Conservation (phyloP, 176 grass and related monocot genomes). For the Oropetium thomaeum region DNA sequence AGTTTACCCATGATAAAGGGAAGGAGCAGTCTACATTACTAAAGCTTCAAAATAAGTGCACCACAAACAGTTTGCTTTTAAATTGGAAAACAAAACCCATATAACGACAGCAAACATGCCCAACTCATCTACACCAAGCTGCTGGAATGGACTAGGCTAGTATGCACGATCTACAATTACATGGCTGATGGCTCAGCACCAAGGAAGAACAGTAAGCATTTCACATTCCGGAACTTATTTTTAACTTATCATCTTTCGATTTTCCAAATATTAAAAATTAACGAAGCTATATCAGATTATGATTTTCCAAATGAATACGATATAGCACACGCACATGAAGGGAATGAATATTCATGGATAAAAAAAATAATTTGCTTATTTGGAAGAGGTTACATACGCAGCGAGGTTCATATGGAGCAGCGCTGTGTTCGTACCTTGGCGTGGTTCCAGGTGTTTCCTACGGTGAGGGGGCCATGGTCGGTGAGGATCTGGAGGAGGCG, state of each 20-base stretch:
- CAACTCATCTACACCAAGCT: background rate
- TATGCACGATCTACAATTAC: background rate
- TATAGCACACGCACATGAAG: too few relatives aligned
- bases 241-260: background rate
- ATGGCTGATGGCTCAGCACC: background rate
- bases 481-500: conserved; percentile 72
- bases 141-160: background rate
- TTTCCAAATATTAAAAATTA: background rate
- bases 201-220: background rate
- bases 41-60: background rate
- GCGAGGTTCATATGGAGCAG: background rate
- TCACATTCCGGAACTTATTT: background rate
- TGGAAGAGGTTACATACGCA: background rate
- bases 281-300: too few relatives aligned
- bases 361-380: background rate
- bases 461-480: conserved; percentile 71
- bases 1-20: background rate
- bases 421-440: conserved; percentile 49
- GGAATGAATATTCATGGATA: background rate
- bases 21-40: background rate
- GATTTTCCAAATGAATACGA: too few relatives aligned
- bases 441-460: conserved; percentile 72
- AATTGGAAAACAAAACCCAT: background rate
- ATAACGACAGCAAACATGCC: background rate
- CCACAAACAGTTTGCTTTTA: background rate